A percentile compares a stretch with the other conserved stretches of the same genome.
These are phyloP conservation scores for Emmonsiellopsis sp. DNA, from an alignment of 2,329 filamentous ascomycete species.

Conservation along the genomic window DNA sequence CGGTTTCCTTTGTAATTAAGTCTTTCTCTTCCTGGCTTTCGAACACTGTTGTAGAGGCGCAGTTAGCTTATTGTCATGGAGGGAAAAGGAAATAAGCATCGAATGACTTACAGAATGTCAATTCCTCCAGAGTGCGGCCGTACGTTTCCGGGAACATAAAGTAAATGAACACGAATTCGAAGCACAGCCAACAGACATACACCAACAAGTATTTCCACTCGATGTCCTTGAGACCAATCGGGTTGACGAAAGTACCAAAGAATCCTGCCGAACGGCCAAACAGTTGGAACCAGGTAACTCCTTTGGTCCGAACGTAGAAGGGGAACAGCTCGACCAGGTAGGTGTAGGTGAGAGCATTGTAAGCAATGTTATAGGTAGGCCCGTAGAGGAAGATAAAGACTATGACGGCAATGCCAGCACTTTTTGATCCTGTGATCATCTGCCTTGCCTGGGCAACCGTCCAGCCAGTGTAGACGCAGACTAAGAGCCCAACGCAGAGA, in stretches of 20 bases:
- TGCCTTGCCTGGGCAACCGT: slow-evolving; percentile 38
- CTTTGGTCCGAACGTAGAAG: slow-evolving; percentile 45
- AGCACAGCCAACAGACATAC: slow-evolving; percentile 29
- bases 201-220: slow-evolving; percentile 32
- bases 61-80: not conserved
- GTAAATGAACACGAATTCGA: slow-evolving; percentile 30
- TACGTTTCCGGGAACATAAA: slow-evolving; percentile 33
- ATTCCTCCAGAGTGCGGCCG: slow-evolving; percentile 31
- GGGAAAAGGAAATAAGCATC: not conserved
- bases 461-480: slow-evolving; percentile 43
- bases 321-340: slow-evolving; percentile 50
- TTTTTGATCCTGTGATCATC: slow-evolving; percentile 24
- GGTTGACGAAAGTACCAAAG: slow-evolving; percentile 36
- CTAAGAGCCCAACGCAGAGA: slow-evolving; percentile 40
- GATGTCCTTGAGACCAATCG: slow-evolving; percentile 31
- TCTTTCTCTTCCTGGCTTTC: slow-evolving; percentile 2
- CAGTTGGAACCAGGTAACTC: slow-evolving; percentile 47
- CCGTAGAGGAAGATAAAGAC: slow-evolving; percentile 52
- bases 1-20: not conserved
- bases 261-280: slow-evolving; percentile 40
- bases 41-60: not conserved
- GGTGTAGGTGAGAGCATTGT: slow-evolving; percentile 23
- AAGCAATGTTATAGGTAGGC: slow-evolving; percentile 46
- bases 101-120: not conserved
- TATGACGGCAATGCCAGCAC: slow-evolving; percentile 29